These are phyloP conservation scores for Balakata baccata DNA, from an alignment of 345 rosid genomes.

Conservation along the genomic window DNA sequence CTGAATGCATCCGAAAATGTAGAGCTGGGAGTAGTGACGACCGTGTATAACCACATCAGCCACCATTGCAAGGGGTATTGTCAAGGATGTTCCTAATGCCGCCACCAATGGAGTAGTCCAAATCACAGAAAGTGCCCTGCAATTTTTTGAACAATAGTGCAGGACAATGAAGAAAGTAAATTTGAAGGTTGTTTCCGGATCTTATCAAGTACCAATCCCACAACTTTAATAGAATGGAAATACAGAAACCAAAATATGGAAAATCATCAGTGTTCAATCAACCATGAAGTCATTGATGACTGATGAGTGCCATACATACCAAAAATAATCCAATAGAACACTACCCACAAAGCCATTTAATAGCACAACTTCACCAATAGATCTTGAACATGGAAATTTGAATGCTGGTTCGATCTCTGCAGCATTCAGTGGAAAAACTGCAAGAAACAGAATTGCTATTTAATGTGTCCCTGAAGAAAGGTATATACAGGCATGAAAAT, in stretches of 20 bases:
- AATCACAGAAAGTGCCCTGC: slow-evolving; percentile 79
- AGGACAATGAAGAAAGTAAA: not conserved
- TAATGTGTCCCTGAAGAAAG: not conserved
- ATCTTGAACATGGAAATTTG: slow-evolving; percentile 47
- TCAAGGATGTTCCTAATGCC: slow-evolving; percentile 71
- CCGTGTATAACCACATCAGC: slow-evolving; percentile 79
- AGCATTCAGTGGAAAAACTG: slow-evolving; percentile 60
- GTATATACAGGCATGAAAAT: not conserved
- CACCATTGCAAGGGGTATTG: slow-evolving; percentile 82
- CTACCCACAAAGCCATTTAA: slow-evolving; percentile 53
- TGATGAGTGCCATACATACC: slow-evolving; percentile 32
- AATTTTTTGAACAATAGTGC: not conserved
- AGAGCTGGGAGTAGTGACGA: slow-evolving; percentile 62
- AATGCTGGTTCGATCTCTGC: slow-evolving; percentile 56
- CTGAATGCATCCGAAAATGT: slow-evolving; percentile 72
- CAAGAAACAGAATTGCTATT: slow-evolving; percentile 14
- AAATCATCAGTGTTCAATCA: not conserved
- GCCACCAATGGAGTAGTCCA: slow-evolving; percentile 92
- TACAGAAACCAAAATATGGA: not conserved
- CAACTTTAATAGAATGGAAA: not conserved
- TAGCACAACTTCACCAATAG: slow-evolving; percentile 38
- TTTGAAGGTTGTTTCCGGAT: too few species aligned
- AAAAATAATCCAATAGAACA: slow-evolving; percentile 56
- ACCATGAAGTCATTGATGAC: not conserved
- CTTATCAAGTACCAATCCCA: not conserved